Evolutionary conservation across 345 rosid species (phyloP), one percentile per base, ranked within the genome.

Genomic region (Anastatica hierochuntica): DNA sequence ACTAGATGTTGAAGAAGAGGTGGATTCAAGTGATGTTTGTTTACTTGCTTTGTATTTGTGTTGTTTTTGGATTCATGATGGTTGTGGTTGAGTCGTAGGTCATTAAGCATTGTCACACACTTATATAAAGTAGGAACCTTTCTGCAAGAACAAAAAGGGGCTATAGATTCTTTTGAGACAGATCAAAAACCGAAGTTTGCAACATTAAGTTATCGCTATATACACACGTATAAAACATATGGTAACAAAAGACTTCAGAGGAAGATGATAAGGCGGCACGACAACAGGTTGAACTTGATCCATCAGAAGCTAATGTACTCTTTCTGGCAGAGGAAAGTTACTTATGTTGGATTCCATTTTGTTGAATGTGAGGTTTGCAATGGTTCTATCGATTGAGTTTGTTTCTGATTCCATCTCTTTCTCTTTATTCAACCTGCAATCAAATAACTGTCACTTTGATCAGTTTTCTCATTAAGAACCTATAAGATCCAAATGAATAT

Each of bases 361-460:
- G 55, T 72, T 72, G 70, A 73, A 90, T 73, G 83, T 70, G 61
- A 90, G 78, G 43, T 74, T 84, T 2, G 97, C 97, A 2, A 90
- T 56, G n/a, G 97, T 72, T 70, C 95, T 78, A 57, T 90, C 95
- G 5, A 82, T 63, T 12, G 76, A 49, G 68, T 86, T 90, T 5
- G 98, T 90, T 70, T 79, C 78, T 18, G 72, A 65, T 69, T 90
- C 97, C 6, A 31, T 56, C 41, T 49, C 53, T 37, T 63, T 66
- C 40, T 69, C 72, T 27, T 53, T 72, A 42, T 47, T 73, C 7
- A 64, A 61, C 74, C 94, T 81, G 77, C 66, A 37, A 60, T 14
- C 46, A 67, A 16, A 23, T 35, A 39, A 26, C 44, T 48, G 44
- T 49, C 48, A 46, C 50, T 46, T 24, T 16, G 17, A 53, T 53